Conservation (phyloP, 129 eudicot species). For the Heracleum sosnowskyi region DNA sequence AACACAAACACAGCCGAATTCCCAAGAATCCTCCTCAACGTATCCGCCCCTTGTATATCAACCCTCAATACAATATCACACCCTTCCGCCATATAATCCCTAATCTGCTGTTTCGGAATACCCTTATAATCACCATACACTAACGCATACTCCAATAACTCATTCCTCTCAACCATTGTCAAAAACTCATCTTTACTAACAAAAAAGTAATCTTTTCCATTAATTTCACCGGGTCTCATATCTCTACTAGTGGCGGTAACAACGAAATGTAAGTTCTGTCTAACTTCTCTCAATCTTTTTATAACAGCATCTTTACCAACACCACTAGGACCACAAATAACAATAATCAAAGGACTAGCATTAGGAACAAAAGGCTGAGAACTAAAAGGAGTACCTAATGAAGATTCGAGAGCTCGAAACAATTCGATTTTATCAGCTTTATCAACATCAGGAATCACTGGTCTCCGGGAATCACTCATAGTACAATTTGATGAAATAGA, state of each 20-base stretch:
- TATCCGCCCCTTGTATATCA: conserved; percentile 74
- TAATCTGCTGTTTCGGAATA: conserved; percentile 21
- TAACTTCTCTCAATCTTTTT: conserved; percentile 53
- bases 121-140: conserved; percentile 31
- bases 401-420: conserved; percentile 66
- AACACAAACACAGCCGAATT: conserved; percentile 63
- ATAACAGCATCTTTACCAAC: conserved; percentile 93
- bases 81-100: conserved; percentile 66
- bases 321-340: conserved; percentile 94
- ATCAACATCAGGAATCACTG: conserved; percentile 49
- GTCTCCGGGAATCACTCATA: conserved; percentile 43
- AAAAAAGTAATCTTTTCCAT: conserved; percentile 81
- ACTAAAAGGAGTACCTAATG: conserved; percentile 60
- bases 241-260: conserved; percentile 81
- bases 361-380: conserved; percentile 49
- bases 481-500: conserved; percentile 16
- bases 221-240: conserved; percentile 62
- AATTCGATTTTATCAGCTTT: conserved; percentile 47
- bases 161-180: conserved; percentile 13
- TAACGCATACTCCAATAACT: conserved; percentile 19
- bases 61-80: conserved; percentile 74
- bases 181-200: conserved; percentile 64
- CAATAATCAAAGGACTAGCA: conserved; percentile 64
- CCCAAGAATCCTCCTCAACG: conserved; percentile 64
- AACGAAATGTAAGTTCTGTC: conserved; percentile 65